phyloP scores from a whole-genome alignment of 257 asterid species.

The Plectranthus barbatus region DNA sequence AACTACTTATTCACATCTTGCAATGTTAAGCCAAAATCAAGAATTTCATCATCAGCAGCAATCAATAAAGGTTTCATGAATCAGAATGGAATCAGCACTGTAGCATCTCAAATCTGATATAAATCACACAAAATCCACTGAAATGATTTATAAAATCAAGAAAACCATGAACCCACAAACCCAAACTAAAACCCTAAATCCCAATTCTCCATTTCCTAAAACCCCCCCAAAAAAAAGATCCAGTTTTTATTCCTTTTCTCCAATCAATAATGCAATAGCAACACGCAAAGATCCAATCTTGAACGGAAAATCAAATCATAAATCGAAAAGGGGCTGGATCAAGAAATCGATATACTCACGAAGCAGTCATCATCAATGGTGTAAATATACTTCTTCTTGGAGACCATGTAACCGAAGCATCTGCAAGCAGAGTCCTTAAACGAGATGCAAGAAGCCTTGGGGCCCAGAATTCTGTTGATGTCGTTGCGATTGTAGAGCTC shows the following conservation, averaged over 20 bases:
- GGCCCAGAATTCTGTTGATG: slow-evolving; percentile 69
- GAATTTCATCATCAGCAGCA: not conserved
- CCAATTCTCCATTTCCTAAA: slow-evolving; percentile 5
- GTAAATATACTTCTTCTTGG: too few relatives aligned
- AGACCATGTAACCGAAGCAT: slow-evolving; percentile 71
- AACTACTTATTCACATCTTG: not conserved
- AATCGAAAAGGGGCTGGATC: not conserved
- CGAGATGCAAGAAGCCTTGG: slow-evolving; percentile 75
- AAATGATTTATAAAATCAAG: not conserved
- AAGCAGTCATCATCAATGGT: slow-evolving; percentile 86
- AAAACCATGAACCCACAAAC: slow-evolving; percentile 5
- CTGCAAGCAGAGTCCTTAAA: slow-evolving; percentile 85
- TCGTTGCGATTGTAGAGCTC: slow-evolving; percentile 72
- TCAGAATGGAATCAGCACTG: not conserved
- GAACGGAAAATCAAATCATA: not conserved
- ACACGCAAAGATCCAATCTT: slow-evolving; percentile 17
- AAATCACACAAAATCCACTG: slow-evolving; percentile 8
- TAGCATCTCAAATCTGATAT: not conserved
- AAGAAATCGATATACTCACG: slow-evolving; percentile 28
- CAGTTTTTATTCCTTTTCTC: not conserved
- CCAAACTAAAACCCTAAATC: slow-evolving; percentile 19
- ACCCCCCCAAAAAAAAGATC: slow-evolving; percentile 8
- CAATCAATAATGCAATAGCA: not conserved
- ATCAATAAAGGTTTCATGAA: too few relatives aligned
- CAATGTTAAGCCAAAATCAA: not conserved